Evolutionary conservation across 306 rosid species (phyloP), one percentile per base, ranked within the genome.

Genomic region (Glycine latifolia): DNA sequence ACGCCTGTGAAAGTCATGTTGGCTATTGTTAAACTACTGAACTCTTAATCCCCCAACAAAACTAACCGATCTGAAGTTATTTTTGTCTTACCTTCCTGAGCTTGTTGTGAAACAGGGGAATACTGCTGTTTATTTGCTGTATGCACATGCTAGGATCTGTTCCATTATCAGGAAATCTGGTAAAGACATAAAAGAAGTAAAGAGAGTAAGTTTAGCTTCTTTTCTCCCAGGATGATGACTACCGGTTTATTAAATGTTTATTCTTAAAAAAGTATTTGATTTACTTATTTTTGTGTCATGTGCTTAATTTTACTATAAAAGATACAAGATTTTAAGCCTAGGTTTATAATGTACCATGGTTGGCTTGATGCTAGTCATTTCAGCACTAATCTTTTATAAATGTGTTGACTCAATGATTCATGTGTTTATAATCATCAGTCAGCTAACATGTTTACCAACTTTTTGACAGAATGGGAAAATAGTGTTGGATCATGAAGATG

Each of bases 191-290:
- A 2, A 26, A 26, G 31, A 26, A 26, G 31, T 26, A 26, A 26
- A 26, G 31, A 26, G 31, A 26, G 31, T 26, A 1, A 84, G 97
- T 88, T 78, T 43, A 35, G 8, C 3, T 44, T 54, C 79, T 72
- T 82, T 82, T 6, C 3, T 14, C 78, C 26, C 6, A 3, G 78
- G 52, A 16, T 20, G 69, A 46, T 13, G 43, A 74, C 49, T 43
- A 10, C 14, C 39, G 3, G 48, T 76, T 67, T 35, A 35, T 47
- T 47, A 43, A 20, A 61, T 70, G 44, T 70, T 54, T 50, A 31
- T 77, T 47, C 43, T 6, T 12, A 2, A 33, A 49, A 54, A 69
- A 48, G 8, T 61, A n/a, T 31, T 69, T 41, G 20, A 39, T 61
- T 43, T 20, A 10, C n/a, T 59, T 31, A 4, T 69, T 61, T 60